phyloP scores from a whole-genome alignment of 495 filamentous ascomycete species.

The Penicillium goetzii region DNA sequence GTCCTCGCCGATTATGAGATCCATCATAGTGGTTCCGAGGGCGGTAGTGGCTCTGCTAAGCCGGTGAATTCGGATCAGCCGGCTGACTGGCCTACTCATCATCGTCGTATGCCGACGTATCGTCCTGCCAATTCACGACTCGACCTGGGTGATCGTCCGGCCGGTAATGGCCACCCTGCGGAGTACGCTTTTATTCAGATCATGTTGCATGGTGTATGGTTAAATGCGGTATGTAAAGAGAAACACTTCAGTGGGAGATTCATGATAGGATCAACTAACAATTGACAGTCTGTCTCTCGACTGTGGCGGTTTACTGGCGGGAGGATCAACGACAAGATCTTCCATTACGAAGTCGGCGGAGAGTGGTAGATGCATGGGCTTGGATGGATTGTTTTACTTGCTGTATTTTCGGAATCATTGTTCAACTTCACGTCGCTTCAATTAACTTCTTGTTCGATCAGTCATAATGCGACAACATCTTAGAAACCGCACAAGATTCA shows the following conservation, averaged over 20 bases:
- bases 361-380: constrained; percentile 45
- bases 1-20: constrained; percentile 55
- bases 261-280: constrained; percentile 1
- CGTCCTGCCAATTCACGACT: constrained; percentile 53
- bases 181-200: constrained; percentile 52
- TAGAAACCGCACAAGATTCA: neutral
- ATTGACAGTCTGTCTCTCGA: constrained; percentile 35
- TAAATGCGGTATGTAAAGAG: constrained; percentile 52
- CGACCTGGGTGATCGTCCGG: constrained; percentile 42
- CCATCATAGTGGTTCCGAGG: constrained; percentile 38
- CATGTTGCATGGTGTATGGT: constrained; percentile 57
- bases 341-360: constrained; percentile 54
- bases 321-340: constrained; percentile 45
- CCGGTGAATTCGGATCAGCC: constrained; percentile 22
- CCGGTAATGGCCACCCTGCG: constrained; percentile 40
- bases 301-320: constrained; percentile 52
- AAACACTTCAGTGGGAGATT: constrained; percentile 2
- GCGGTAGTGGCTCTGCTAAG: constrained; percentile 4
- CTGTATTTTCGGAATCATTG: neutral
- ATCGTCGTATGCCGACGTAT: constrained; percentile 54
- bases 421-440: neutral
- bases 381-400: neutral
- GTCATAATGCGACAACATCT: neutral
- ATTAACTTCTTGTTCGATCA: constrained; percentile 1
- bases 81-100: constrained; percentile 46